Evolutionary conservation across 352 stramenopile genomes (phyloP).

Genomic region (Phytophthora macrochlamydospora): DNA sequence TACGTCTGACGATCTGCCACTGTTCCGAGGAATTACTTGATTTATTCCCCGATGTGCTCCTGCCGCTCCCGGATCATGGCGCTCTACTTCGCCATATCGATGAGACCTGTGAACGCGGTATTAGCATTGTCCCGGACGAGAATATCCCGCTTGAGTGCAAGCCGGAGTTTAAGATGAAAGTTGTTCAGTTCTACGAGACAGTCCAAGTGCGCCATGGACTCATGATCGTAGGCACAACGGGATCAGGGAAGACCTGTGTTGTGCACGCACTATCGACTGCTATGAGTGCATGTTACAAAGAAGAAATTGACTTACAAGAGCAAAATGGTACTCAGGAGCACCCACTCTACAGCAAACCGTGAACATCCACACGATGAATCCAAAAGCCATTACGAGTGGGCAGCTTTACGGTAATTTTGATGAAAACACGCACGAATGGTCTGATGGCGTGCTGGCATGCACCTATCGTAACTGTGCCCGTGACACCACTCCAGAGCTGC

Average conservation of each 20-base stretch:
- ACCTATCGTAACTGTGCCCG: slow-evolving; percentile 93
- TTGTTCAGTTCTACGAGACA: slow-evolving; percentile 96
- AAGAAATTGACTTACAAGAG: slow-evolving; percentile 38
- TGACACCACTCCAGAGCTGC: slow-evolving; percentile 80
- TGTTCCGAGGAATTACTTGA: slow-evolving; percentile 96
- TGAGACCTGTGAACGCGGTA: slow-evolving; percentile 69
- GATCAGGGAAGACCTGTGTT: slow-evolving; percentile 94
- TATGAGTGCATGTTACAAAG: slow-evolving; percentile 73
- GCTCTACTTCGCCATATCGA: slow-evolving; percentile 84
- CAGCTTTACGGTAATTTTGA: slow-evolving; percentile 96
- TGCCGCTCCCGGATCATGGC: slow-evolving; percentile 89
- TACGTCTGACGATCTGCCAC: slow-evolving; percentile 90
- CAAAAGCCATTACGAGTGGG: slow-evolving; percentile 94
- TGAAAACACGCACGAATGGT: slow-evolving; percentile 95
- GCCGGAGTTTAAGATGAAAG: slow-evolving; percentile 85
- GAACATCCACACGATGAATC: slow-evolving; percentile 92
- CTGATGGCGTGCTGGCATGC: slow-evolving; percentile 93
- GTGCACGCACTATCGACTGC: slow-evolving; percentile 82
- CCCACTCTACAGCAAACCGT: slow-evolving; percentile 62
- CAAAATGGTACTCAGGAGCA: slow-evolving; percentile 33
- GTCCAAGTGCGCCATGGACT: slow-evolving; percentile 94
- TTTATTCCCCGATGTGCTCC: slow-evolving; percentile 89
- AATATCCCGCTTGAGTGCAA: slow-evolving; percentile 76
- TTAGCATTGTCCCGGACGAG: slow-evolving; percentile 66
- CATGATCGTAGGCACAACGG: slow-evolving; percentile 95